Evolutionary conservation across 129 eudicot species (phyloP).

Genomic region (Calendula officinalis): DNA sequence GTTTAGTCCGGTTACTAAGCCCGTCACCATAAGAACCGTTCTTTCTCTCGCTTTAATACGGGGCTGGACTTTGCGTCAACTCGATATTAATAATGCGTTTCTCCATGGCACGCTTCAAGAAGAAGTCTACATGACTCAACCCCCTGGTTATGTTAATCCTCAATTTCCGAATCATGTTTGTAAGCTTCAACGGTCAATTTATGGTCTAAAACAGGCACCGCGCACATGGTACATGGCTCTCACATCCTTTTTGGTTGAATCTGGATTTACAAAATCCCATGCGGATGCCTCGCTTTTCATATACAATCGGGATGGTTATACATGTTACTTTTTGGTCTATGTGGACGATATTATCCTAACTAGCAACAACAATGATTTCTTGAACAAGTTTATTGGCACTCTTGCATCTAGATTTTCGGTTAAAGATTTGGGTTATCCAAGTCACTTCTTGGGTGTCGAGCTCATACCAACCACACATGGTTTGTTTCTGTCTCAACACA

Average conservation of each 20-base stretch:
- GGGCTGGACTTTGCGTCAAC: not conserved
- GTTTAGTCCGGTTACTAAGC: constrained; percentile 1
- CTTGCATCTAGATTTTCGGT: not conserved
- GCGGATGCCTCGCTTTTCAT: not conserved
- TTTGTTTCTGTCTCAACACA: not conserved
- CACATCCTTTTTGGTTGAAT: not conserved
- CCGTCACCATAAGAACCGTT: not conserved
- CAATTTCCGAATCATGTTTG: constrained; percentile 9
- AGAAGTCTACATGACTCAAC: constrained; percentile 7
- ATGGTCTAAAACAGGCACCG: constrained; percentile 6
- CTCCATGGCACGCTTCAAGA: too few relatives aligned
- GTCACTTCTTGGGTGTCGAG: not conserved
- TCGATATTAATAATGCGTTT: not conserved
- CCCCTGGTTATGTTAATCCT: not conserved
- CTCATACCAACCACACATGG: constrained; percentile 4
- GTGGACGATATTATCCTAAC: not conserved
- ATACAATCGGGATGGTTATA: not conserved
- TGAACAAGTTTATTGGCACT: not conserved
- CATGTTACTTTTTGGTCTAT: not conserved
- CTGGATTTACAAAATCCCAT: not conserved
- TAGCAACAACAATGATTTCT: not conserved
- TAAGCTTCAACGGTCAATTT: not conserved
- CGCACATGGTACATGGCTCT: constrained; percentile 1
- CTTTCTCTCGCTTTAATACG: not conserved
- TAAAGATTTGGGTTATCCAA: constrained; percentile 1